A percentile compares a stretch with the other conserved stretches of the same genome.
Evolutionary conservation across 495 filamentous ascomycete species (phyloP).

Genomic region (Hypoxylon fuscum): DNA sequence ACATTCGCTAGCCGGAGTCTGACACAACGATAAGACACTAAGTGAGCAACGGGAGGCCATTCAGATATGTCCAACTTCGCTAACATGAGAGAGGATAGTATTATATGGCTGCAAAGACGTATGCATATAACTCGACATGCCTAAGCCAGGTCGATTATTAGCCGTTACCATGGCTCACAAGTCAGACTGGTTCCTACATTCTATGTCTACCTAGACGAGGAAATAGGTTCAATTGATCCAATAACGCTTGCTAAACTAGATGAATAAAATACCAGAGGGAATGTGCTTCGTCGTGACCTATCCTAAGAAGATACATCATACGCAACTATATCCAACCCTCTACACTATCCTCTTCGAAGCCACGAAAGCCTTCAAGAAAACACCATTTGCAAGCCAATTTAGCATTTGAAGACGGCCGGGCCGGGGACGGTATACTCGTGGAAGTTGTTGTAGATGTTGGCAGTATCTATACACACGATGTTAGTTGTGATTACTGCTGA

Average conservation of each 20-base stretch:
- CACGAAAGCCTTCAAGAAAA: neutral
- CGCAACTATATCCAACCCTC: conserved; percentile 12
- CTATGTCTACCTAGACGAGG: no score
- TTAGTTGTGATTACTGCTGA: neutral
- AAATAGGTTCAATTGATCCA: conserved; percentile 4
- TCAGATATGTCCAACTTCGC: no score
- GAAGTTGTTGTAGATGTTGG: conserved; percentile 45
- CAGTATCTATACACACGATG: conserved; percentile 30
- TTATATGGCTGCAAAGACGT: no score
- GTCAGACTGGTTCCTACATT: no score
- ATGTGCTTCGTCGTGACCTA: conserved; percentile 14
- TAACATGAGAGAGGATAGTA: no score
- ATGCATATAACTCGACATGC: no score
- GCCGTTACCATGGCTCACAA: no score
- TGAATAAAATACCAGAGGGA: conserved; percentile 7
- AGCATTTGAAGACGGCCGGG: conserved; percentile 42
- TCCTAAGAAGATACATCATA: conserved; percentile 10
- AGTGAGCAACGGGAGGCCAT: no score
- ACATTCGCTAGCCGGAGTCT: neutral
- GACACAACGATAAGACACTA: neutral
- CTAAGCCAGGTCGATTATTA: no score
- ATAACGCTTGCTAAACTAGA: conserved; percentile 1
- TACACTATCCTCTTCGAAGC: neutral
- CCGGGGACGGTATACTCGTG: conserved; percentile 39
- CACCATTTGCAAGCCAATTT: neutral